phyloP scores from a whole-genome alignment of 441 rosid genomes.

The Corymbia calophylla region DNA sequence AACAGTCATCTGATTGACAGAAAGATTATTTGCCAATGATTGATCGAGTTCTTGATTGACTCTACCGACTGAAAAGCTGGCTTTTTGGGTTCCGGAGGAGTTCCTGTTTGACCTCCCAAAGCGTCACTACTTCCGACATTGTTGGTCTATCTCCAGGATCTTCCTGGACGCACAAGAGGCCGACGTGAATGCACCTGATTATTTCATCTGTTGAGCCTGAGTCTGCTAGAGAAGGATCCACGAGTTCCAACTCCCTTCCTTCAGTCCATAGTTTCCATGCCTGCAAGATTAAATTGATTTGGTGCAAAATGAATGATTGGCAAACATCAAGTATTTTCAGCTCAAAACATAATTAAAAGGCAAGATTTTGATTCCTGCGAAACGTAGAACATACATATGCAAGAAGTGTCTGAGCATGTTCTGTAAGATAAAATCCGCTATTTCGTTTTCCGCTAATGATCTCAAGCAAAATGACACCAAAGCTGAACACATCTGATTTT shows the following conservation, averaged over 20 bases:
- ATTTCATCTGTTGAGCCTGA: slow-evolving; percentile 14
- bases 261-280: slow-evolving; percentile 44
- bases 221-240: slow-evolving; percentile 20
- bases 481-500: slow-evolving; percentile 41
- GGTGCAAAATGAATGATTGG: neutral
- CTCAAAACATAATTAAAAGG: neutral
- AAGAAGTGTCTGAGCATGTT: neutral
- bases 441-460: slow-evolving; percentile 27
- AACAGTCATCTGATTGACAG: slow-evolving; percentile 27
- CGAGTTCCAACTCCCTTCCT: slow-evolving; percentile 17
- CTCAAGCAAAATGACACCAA: slow-evolving; percentile 36
- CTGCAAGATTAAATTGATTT: slow-evolving; percentile 8
- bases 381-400: neutral
- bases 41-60: neutral
- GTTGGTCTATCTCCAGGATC: slow-evolving; percentile 37
- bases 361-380: neutral
- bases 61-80: neutral
- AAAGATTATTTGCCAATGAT: neutral
- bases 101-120: slow-evolving; percentile 21
- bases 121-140: slow-evolving; percentile 28
- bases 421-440: slow-evolving; percentile 11
- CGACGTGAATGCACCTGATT: slow-evolving; percentile 34
- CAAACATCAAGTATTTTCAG: neutral
- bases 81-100: slow-evolving; percentile 26
- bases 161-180: slow-evolving; percentile 49